These are phyloP conservation scores for Pochonia chlamydosporia DNA, from an alignment of 2,329 filamentous ascomycete genomes.

Conservation along the genomic window DNA sequence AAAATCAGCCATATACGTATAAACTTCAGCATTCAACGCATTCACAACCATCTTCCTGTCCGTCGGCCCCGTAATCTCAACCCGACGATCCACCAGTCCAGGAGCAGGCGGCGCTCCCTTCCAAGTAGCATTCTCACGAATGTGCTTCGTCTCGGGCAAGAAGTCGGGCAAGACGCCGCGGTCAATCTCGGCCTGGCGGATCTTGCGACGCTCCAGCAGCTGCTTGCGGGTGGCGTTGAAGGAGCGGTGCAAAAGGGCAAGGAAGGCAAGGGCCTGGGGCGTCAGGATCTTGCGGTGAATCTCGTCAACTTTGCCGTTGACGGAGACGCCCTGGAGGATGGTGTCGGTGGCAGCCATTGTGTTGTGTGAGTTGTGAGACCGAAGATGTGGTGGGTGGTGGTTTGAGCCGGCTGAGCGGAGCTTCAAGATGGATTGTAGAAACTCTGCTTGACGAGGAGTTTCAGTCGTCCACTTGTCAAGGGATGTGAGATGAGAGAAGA, in stretches of 20 bases:
- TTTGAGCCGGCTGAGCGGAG: conserved; percentile 2
- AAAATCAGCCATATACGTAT: conserved; percentile 99
- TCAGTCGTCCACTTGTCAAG: too few relatives aligned
- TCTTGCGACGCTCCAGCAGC: conserved; percentile 78
- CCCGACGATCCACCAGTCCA: conserved; percentile 84
- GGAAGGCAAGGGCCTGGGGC: conserved; percentile 83
- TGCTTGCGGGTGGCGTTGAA: conserved; percentile 88
- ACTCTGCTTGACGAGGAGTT: too few relatives aligned
- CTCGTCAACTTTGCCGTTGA: conserved; percentile 74
- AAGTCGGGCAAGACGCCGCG: conserved; percentile 86
- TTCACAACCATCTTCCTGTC: conserved; percentile 99
- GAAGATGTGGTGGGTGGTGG: not conserved
- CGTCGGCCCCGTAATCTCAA: conserved; percentile 95
- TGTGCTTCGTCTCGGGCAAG: conserved; percentile 89
- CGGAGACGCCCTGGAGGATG: conserved; percentile 81
- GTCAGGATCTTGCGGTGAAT: conserved; percentile 86
- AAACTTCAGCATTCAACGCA: conserved; percentile 90
- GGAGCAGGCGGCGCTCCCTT: conserved; percentile 87
- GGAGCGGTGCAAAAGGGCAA: conserved; percentile 88
- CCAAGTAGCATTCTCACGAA: conserved; percentile 92
- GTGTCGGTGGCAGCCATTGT: conserved; percentile 64
- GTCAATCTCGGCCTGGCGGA: conserved; percentile 90
- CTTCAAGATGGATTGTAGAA: not conserved
- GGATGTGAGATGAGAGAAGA: conserved; percentile 5
- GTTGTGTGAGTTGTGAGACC: conserved; percentile 6